These are phyloP conservation scores for Solanum hybrid DNA, from an alignment of 305 asterid species.

Conservation along the genomic window DNA sequence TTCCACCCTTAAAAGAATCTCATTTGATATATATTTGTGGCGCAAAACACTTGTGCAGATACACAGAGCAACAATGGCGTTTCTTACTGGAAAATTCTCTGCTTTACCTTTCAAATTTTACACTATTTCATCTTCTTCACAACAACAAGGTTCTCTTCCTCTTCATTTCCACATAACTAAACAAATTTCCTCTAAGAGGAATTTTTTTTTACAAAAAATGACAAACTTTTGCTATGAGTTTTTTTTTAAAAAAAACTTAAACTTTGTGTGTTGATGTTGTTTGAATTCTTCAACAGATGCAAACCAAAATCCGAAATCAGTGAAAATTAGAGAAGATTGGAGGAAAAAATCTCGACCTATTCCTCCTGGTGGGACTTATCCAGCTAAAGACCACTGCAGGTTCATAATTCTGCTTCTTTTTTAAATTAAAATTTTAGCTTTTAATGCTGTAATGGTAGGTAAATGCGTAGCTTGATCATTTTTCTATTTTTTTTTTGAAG, in stretches of 20 bases:
- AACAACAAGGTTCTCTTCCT: neutral
- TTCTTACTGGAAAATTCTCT: conserved; percentile 35
- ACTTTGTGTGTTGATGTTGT: neutral
- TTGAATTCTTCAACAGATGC: conserved; percentile 28
- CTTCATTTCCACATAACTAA: no score
- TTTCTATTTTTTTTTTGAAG: neutral
- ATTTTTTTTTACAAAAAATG: neutral
- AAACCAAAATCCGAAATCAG: conserved; percentile 34
- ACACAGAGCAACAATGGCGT: conserved; percentile 29
- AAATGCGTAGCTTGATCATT: neutral
- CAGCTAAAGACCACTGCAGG: conserved; percentile 98
- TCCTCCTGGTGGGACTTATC: conserved; percentile 94
- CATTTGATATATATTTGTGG: conserved; percentile 14
- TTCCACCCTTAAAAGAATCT: neutral
- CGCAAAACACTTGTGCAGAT: neutral
- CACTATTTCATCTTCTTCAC: conserved; percentile 31
- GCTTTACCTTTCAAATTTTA: conserved; percentile 38
- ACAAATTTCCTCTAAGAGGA: no score
- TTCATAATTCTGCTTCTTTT: conserved; percentile 10
- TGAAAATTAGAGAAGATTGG: conserved; percentile 83
- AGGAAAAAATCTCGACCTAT: conserved; percentile 77
- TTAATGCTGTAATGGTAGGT: neutral
- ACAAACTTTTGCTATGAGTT: neutral
- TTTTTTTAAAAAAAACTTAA: neutral
- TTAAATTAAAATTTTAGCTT: neutral